phyloP scores from a whole-genome alignment of 2,329 filamentous ascomycete genomes.

The Dactylellina cionopaga region DNA sequence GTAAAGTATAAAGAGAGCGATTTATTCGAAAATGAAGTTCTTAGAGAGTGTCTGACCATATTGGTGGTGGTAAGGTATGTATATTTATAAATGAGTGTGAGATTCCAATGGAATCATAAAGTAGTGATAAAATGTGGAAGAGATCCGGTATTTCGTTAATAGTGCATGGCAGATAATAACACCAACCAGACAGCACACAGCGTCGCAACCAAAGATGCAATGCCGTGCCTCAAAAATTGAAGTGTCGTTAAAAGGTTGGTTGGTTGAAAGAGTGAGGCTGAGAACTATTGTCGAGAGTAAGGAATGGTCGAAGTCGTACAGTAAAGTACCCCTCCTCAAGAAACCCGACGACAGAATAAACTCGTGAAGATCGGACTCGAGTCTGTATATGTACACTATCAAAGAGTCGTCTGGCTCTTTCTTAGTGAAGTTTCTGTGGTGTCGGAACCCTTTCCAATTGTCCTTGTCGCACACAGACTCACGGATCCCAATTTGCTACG shows the following conservation, averaged over 20 bases:
- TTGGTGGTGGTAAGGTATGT: conserved; percentile 26
- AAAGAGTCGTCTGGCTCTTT: conserved; percentile 4
- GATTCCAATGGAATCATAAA: conserved; percentile 50
- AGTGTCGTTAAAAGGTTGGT: conserved; percentile 22
- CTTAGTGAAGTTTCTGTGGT: conserved; percentile 15
- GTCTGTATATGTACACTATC: conserved; percentile 1
- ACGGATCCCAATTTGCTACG: conserved; percentile 41
- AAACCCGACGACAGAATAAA: conserved; percentile 11
- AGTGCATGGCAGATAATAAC: conserved; percentile 40
- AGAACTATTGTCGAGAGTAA: neutral
- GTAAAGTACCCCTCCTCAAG: conserved; percentile 40
- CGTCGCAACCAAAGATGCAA: conserved; percentile 25
- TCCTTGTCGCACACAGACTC: conserved; percentile 42
- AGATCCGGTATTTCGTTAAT: conserved; percentile 40
- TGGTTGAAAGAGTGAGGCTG: conserved; percentile 31
- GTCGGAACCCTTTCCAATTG: conserved; percentile 19
- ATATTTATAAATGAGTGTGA: conserved; percentile 47
- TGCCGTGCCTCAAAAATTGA: conserved; percentile 17
- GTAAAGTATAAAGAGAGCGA: conserved; percentile 44
- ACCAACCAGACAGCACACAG: conserved; percentile 29
- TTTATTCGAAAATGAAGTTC: conserved; percentile 23
- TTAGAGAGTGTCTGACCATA: conserved; percentile 46
- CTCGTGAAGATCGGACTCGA: conserved; percentile 6
- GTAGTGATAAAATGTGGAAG: conserved; percentile 26
- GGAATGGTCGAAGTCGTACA: conserved; percentile 49